Base-by-base conservation (phyloP, 306 rosid genomes). In the Prosopis cineraria region DNA sequence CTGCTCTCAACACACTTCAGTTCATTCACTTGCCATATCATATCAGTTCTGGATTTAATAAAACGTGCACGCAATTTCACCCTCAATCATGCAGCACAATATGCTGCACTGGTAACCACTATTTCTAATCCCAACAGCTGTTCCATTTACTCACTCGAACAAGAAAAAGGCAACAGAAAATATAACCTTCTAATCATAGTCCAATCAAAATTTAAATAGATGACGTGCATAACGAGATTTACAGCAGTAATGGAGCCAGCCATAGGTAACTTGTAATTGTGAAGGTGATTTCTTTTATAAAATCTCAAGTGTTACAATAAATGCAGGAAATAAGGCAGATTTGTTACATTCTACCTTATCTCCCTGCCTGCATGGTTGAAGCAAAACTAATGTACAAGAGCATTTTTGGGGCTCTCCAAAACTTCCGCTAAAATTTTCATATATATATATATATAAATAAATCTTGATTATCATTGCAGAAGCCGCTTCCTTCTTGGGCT, bases 331-430 rank as follows among this genome's bases (percentile, higher is more conserved):
- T n/a, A 47, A 65, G 70, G 44, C 47, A n/a, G 70, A 65, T 9
- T 9, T 34, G 13, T 36, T n/a, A 41, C n/a, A 36, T 34, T 36
- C 47, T 65, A 36, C 45, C 43, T 3, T 7, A n/a, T n/a, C n/a
- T n/a, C n/a, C n/a, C 25, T 64, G 3, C 0, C 19, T 64, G 70
- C 70, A 64, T 7, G 70, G 7, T 64, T 19, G 41, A 43, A 83
- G 56, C 77, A 72, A 63, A 71, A 77, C 55, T 64, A 81, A 79
- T 88, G 80, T 86, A 80, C 86, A 82, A 75, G 25, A 73, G 69
- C 50, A 34, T 41, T 40, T 45, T 53, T 63, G 77, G 65, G 39
- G 13, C 69, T 60, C 73, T 72, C n/a, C n/a, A 71, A 77, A 85
- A 81, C 47, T 52, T 58, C 62, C 55, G 11, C 64, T 56, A 56